phyloP scores from a whole-genome alignment of 306 rosid species.

The Oxytropis ochrocephala region DNA sequence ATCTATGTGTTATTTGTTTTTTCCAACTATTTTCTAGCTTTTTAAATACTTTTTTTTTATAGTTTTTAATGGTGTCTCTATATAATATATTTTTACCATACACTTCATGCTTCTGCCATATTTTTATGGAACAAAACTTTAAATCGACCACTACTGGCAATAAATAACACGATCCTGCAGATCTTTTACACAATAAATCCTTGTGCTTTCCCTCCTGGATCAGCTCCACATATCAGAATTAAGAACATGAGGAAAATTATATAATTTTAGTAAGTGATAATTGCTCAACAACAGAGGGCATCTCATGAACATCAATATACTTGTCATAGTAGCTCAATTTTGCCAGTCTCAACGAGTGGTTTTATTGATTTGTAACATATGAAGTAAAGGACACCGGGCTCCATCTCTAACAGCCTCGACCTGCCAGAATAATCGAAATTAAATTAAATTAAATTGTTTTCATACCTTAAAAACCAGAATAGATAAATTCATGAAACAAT shows the following conservation, averaged over 20 bases:
- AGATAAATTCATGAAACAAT: not conserved
- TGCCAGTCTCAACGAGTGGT: constrained; percentile 71
- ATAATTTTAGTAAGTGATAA: not conserved
- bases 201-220: not conserved
- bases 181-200: not conserved
- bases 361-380: constrained; percentile 85
- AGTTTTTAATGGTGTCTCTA: no score
- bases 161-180: no score
- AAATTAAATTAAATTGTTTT: not conserved
- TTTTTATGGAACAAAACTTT: no score
- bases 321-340: constrained; percentile 57
- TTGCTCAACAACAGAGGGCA: not conserved
- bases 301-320: not conserved
- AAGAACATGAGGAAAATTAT: not conserved
- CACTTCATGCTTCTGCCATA: no score
- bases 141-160: no score
- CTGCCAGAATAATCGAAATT: constrained; percentile 22
- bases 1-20: no score
- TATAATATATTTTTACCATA: no score
- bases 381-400: constrained; percentile 48
- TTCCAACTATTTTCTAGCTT: no score
- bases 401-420: constrained; percentile 49
- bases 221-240: not conserved
- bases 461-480: not conserved
- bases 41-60: no score